These are phyloP conservation scores for Glycine latifolia DNA, from an alignment of 306 rosid genomes.

Conservation along the genomic window DNA sequence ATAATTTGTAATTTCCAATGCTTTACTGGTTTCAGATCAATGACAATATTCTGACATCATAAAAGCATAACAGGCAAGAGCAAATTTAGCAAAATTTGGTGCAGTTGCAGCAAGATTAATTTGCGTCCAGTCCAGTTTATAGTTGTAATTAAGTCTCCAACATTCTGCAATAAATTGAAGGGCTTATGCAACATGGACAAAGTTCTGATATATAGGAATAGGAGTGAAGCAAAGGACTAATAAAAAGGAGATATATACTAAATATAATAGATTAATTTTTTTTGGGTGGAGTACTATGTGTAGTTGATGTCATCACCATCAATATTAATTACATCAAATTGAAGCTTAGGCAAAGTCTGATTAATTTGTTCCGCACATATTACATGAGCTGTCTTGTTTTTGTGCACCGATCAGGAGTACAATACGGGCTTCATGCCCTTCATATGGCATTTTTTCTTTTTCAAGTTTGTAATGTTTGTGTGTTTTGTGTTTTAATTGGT, in stretches of 20 bases:
- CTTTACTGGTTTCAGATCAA: slow-evolving; percentile 1
- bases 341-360: not conserved
- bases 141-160: not conserved
- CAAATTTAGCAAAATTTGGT: not conserved
- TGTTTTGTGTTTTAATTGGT: not conserved
- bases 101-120: not conserved
- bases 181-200: slow-evolving; percentile 1
- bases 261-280: too few relatives aligned
- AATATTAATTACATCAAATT: not conserved
- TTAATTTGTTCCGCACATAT: too few relatives aligned
- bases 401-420: too few relatives aligned
- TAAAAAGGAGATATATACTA: not conserved
- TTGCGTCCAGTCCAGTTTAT: not conserved
- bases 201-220: not conserved
- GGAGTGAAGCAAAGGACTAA: not conserved
- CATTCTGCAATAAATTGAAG: slow-evolving; percentile 5
- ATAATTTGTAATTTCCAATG: slow-evolving; percentile 20
- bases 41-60: not conserved
- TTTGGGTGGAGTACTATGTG: too few relatives aligned
- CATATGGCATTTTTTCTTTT: not conserved
- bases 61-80: not conserved
- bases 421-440: too few relatives aligned
- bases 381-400: too few relatives aligned
- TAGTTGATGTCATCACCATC: not conserved
- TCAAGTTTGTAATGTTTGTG: not conserved